Evolutionary conservation across 2,329 filamentous ascomycete genomes (phyloP).

Genomic region (Colletotrichum lentis): DNA sequence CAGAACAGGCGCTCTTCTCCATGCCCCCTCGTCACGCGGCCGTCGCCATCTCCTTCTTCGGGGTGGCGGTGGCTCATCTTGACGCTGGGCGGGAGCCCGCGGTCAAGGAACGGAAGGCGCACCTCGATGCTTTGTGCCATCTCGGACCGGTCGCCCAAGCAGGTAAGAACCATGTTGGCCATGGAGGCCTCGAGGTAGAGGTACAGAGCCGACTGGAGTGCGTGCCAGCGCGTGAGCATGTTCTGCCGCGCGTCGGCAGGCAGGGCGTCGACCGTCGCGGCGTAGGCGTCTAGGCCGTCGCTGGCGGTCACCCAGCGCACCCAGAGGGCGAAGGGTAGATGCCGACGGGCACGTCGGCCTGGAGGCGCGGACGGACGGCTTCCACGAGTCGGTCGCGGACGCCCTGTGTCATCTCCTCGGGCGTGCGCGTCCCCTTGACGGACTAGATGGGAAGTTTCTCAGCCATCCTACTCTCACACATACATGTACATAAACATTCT

Average conservation of each 20-base stretch:
- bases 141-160: conserved; percentile 46
- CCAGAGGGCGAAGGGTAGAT: conserved; percentile 51
- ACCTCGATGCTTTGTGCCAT: conserved; percentile 49
- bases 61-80: neutral
- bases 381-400: conserved; percentile 60
- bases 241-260: conserved; percentile 37
- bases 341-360: conserved; percentile 65
- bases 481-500: too few species aligned
- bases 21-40: neutral
- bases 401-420: conserved; percentile 60
- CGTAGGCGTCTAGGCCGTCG: neutral
- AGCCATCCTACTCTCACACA: neutral
- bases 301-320: conserved; percentile 18
- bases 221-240: conserved; percentile 43
- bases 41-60: neutral
- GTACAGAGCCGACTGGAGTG: conserved; percentile 40
- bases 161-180: conserved; percentile 42
- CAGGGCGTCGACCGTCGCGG: conserved; percentile 17
- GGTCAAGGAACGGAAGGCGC: conserved; percentile 14
- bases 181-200: conserved; percentile 40
- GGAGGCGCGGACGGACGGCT: conserved; percentile 58
- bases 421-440: conserved; percentile 51
- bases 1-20: neutral
- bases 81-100: conserved; percentile 21
- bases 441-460: neutral